phyloP scores from a whole-genome alignment of 768 basidiomycete genomes.

The Coprinopsis strossmayeri region DNA sequence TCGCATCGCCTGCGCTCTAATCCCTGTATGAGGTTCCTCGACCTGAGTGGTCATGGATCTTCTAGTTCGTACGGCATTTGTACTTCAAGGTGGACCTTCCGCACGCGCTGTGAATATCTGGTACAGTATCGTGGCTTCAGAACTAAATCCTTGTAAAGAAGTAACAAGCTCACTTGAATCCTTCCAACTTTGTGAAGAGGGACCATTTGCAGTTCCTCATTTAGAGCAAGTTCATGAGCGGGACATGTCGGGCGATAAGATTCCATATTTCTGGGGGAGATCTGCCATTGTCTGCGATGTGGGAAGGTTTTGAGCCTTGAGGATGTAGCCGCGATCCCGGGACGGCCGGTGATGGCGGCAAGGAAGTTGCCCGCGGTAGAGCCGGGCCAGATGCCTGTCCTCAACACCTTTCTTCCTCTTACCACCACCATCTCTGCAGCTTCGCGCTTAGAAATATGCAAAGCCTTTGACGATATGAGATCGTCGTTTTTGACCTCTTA shows the following conservation, averaged over 20 bases:
- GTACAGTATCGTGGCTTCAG: not conserved
- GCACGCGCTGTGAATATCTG: conserved; percentile 1
- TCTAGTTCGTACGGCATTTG: not conserved
- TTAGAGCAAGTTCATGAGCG: not conserved
- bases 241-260: conserved; percentile 1
- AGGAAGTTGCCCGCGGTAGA: too few relatives aligned
- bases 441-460: too few relatives aligned
- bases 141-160: not conserved
- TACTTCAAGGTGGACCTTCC: not conserved
- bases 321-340: too few relatives aligned
- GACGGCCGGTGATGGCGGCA: too few relatives aligned
- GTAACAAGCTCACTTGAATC: not conserved
- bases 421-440: too few relatives aligned
- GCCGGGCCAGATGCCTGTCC: too few relatives aligned
- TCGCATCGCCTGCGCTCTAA: not conserved
- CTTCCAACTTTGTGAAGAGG: not conserved
- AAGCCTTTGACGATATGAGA: too few relatives aligned
- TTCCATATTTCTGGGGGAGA: conserved; percentile 8
- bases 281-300: not conserved
- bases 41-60: not conserved
- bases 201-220: conserved; percentile 1
- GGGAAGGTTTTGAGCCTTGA: not conserved
- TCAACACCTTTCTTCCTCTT: too few relatives aligned
- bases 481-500: too few relatives aligned
- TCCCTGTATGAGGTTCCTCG: too few relatives aligned